Base-by-base conservation (phyloP, 495 filamentous ascomycete species). In the Trichoderma reesei region DNA sequence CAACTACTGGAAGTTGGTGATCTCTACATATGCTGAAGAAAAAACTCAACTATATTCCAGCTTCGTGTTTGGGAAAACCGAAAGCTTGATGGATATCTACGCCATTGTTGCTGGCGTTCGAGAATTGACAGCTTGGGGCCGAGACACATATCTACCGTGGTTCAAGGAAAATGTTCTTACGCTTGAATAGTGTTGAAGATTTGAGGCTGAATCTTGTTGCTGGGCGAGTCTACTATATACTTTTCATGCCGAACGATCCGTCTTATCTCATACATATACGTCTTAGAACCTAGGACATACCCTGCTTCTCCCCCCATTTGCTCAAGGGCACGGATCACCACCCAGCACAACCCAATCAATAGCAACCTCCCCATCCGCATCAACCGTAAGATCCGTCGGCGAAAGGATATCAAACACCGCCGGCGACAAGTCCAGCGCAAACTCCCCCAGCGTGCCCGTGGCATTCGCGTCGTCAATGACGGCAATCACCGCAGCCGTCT, bases 141-240 rank as follows among this genome's bases (percentile, higher is more conserved):
- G 60, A 18, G 65, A 66, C 42, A 59, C 41, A 8, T 66, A 66
- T 54, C 37, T 56, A n/a, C 65, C 65, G 0, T 66, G 65, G 60
- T 63, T 63, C 61, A 44, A 62, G 33, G 16, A 33, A 41, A 14
- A 63, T 66, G 33, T 66, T 36, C 44, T 66, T 38, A 61, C 34
- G 26, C 39, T 60, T 65, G 20, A 59, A 37, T 59, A 59, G 48
- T 41, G 6, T 51, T 54, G 16, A 26, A 26, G 41, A 44, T 44
- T 44, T 14, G 41, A 14, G 41, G 39, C 7, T 13, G 16, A 44
- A 44, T 44, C 41, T n/a, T 44, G 26, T 26, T 26, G 26, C 26
- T 26, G 26, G 26, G 26, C 1, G 1, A 26, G 26, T 26, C 26
- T 26, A 26, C 26, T 26, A 26, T 26, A 26, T 26, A 26, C 26